Evolutionary conservation across 2,329 filamentous ascomycete genomes (phyloP), one percentile per base, ranked within the genome.

Genomic region (Fusarium brachygibbosum): DNA sequence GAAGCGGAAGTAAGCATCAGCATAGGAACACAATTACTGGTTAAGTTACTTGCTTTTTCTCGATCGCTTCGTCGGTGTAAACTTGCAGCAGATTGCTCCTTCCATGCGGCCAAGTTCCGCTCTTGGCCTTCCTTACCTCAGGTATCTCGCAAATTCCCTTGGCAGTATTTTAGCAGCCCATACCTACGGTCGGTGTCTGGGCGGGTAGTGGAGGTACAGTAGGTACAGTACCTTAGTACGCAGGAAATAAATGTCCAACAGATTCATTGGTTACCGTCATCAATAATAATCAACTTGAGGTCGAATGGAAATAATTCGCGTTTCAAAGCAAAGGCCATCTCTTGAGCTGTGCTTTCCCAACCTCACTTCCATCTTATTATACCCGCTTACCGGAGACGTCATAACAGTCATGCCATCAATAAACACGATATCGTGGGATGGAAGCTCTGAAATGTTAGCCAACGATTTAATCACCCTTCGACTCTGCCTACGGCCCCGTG

Each of bases 271-370:
- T 60, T 19, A 40, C 44, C 23, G 38, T 40, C 17, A 49, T 21
- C 23, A 38, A 25, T 6, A 44, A 44, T 32, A 63, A 58, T 49
- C 37, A 63, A 37, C 28, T 12, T 28, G 25, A 51, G 17, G 9
- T 41, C 35, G 13, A 50, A 42, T 55, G 45, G 17, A 29, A 52
- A 40, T 59, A 50, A 37, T 37, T 31, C 46, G 40, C 21, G 31
- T 37, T 51, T 40, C 28, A 41, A 41, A 41, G 40, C 62, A 59
- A 41, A 37, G 31, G 19, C 28, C 55, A 41, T 41, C 14, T 8
- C 11, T 50, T 51, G 62, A 23, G 31, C 55, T 42, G 40, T 69
- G 66, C 66, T 40, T 37, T 65, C 38, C 51, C 51, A 41, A 31
- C 34, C 45, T 46, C 40, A 41, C 31, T 37, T 48, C 28, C n/a